Conservation (phyloP, 805 yeast genomes). For the Candida sithepensis region DNA sequence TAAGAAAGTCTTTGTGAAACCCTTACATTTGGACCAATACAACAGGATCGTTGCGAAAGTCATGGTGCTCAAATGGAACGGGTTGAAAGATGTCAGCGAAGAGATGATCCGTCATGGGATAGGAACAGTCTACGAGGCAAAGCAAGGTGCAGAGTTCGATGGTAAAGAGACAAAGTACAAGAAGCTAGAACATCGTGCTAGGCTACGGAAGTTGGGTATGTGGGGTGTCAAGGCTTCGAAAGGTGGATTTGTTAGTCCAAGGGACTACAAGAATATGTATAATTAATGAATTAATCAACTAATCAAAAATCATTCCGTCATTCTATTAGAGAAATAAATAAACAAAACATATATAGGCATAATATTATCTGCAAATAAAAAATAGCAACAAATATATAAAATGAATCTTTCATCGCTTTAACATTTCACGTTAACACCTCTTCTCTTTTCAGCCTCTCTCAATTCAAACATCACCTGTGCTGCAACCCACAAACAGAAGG, state of each 20-base stretch:
- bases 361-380: too few relatives aligned
- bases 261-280: constrained; percentile 62
- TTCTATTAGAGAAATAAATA: neutral
- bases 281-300: constrained; percentile 6
- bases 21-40: constrained; percentile 83
- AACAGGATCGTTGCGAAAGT: constrained; percentile 83
- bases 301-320: neutral
- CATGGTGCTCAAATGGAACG: constrained; percentile 55
- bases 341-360: neutral
- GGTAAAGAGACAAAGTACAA: constrained; percentile 62
- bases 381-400: too few relatives aligned
- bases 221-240: constrained; percentile 49
- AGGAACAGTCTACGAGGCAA: constrained; percentile 86
- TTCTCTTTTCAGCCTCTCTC: constrained; percentile 79
- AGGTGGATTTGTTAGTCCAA: constrained; percentile 61
- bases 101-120: constrained; percentile 84
- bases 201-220: constrained; percentile 54
- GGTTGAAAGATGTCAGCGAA: constrained; percentile 74
- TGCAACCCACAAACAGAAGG: constrained; percentile 70
- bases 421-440: constrained; percentile 80
- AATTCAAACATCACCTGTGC: constrained; percentile 93
- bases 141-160: constrained; percentile 79
- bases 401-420: too few relatives aligned
- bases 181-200: constrained; percentile 58
- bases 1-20: constrained; percentile 66